Percentiles rank a stretch among this genome's conserved stretches.
Conservation (phyloP, 768 basidiomycete genomes). For the Auriscalpium microsporum region DNA sequence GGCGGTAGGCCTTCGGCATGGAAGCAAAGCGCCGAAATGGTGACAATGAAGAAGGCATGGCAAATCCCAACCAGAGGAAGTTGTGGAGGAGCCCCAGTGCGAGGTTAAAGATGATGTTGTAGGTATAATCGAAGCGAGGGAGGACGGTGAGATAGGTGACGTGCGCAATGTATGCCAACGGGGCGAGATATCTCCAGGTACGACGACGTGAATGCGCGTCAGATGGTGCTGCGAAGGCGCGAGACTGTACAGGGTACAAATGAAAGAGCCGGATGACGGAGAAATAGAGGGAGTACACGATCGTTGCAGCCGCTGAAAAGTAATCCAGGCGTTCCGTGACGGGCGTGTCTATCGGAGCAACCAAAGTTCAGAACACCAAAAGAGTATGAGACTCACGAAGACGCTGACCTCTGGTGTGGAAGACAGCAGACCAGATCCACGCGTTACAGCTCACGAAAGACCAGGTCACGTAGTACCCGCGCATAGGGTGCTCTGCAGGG, state of each 20-base stretch:
- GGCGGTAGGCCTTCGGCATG: slow-evolving; percentile 49
- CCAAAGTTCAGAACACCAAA: neutral
- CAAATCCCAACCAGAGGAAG: slow-evolving; percentile 70
- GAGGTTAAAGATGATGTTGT: slow-evolving; percentile 86
- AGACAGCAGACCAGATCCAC: slow-evolving; percentile 88
- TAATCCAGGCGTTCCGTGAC: slow-evolving; percentile 89
- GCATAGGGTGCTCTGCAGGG: slow-evolving; percentile 58
- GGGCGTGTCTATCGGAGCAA: slow-evolving; percentile 50
- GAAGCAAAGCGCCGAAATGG: slow-evolving; percentile 47
- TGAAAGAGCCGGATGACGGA: slow-evolving; percentile 70
- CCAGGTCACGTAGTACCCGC: slow-evolving; percentile 56
- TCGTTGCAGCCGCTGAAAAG: slow-evolving; percentile 84
- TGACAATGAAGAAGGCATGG: slow-evolving; percentile 41
- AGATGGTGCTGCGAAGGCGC: slow-evolving; percentile 9
- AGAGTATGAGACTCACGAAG: neutral
- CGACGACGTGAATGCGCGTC: slow-evolving; percentile 9
- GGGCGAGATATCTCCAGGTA: slow-evolving; percentile 45
- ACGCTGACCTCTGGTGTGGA: slow-evolving; percentile 81
- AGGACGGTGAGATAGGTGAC: slow-evolving; percentile 68
- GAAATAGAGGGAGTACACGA: slow-evolving; percentile 74
- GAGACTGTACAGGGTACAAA: slow-evolving; percentile 43
- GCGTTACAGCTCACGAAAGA: slow-evolving; percentile 72
- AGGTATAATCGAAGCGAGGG: slow-evolving; percentile 84
- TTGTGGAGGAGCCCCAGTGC: slow-evolving; percentile 72
- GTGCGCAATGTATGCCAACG: slow-evolving; percentile 55